phyloP scores from a whole-genome alignment of 2,329 filamentous ascomycete species.

The Ophiostoma angusticollis region DNA sequence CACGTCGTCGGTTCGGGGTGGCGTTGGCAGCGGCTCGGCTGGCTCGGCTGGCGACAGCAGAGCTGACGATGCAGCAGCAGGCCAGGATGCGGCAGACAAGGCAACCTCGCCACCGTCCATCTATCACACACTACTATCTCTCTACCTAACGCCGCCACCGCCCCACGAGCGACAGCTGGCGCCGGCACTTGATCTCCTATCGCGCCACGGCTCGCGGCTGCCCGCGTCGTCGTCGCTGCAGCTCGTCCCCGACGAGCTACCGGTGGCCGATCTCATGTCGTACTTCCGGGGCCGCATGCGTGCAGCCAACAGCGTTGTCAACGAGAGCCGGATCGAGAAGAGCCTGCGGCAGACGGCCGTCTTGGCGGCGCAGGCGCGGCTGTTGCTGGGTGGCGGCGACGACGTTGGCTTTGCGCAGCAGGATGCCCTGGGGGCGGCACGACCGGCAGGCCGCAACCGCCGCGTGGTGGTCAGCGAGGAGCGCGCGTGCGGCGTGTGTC shows the following conservation, averaged over 20 bases:
- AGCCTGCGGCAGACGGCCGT: slow-evolving; percentile 67
- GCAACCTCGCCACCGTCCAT: slow-evolving; percentile 51
- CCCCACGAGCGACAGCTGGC: slow-evolving; percentile 59
- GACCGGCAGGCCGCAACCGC: slow-evolving; percentile 38
- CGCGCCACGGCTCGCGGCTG: slow-evolving; percentile 80
- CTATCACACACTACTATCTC: slow-evolving; percentile 78
- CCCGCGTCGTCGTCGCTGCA: slow-evolving; percentile 77
- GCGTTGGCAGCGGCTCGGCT: background rate
- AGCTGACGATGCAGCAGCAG: too few relatives aligned
- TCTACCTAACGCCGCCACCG: slow-evolving; percentile 73
- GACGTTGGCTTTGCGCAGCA: too few relatives aligned
- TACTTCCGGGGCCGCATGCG: slow-evolving; percentile 91
- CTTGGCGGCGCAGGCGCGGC: slow-evolving; percentile 58
- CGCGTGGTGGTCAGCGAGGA: slow-evolving; percentile 79
- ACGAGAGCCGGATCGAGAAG: slow-evolving; percentile 65
- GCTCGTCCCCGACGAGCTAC: slow-evolving; percentile 69
- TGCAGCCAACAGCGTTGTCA: slow-evolving; percentile 67
- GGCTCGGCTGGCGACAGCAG: too few relatives aligned
- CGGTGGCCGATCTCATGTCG: slow-evolving; percentile 65
- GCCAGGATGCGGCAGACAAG: slow-evolving; percentile 25
- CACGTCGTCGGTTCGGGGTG: slow-evolving; percentile 21
- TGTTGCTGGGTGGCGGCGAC: slow-evolving; percentile 54
- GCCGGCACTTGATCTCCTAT: slow-evolving; percentile 77
- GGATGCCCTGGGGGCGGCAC: slow-evolving; percentile 18
- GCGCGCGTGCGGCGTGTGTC: slow-evolving; percentile 78